Percentiles rank a stretch among this genome's conserved stretches.
These are phyloP conservation scores for Logfia minima DNA, from an alignment of 129 eudicot species.

Conservation along the genomic window DNA sequence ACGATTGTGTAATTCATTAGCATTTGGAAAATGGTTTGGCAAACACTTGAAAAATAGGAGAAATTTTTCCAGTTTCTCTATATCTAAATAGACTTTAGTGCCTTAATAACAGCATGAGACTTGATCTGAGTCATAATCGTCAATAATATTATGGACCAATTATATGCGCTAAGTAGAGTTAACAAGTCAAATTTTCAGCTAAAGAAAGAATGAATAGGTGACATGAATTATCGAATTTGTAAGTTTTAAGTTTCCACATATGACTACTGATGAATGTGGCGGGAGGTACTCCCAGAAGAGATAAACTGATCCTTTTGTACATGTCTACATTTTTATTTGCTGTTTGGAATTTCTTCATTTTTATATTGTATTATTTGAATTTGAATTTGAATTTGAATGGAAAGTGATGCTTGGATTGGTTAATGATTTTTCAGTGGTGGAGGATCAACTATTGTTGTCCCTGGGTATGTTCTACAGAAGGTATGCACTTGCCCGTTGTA, in stretches of 20 bases:
- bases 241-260: not conserved
- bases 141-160: not conserved
- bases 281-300: not conserved
- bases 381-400: not conserved
- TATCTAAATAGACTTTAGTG: not conserved
- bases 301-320: not conserved
- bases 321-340: not conserved
- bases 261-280: not conserved
- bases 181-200: not conserved
- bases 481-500: conserved; percentile 35
- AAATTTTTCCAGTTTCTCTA: not conserved
- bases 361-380: not conserved
- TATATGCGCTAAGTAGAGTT: not conserved
- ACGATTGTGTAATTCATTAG: not conserved
- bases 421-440: conserved; percentile 71
- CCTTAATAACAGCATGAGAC: not conserved
- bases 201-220: not conserved
- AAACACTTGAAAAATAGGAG: not conserved
- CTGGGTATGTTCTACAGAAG: conserved; percentile 99
- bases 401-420: conserved; percentile 17
- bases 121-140: not conserved
- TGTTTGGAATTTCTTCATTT: not conserved
- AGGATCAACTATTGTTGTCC: conserved; percentile 96
- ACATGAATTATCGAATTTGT: not conserved
- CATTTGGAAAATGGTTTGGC: not conserved